phyloP scores from a whole-genome alignment of 495 filamentous ascomycete species.

The Aspergillus diversus region DNA sequence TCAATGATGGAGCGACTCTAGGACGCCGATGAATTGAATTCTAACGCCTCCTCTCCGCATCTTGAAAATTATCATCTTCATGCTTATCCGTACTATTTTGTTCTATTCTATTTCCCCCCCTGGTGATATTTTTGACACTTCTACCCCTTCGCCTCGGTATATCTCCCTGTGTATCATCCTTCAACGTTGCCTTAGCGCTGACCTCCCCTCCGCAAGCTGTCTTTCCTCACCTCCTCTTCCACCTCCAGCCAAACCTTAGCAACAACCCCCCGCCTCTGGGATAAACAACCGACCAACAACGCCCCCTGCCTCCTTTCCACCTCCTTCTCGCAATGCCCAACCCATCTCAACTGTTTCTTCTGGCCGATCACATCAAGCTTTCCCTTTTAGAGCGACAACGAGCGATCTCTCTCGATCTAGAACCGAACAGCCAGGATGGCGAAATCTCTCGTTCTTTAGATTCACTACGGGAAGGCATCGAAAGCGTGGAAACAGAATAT shows the following conservation, averaged over 20 bases:
- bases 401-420: slow-evolving; percentile 82
- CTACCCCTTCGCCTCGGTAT: slow-evolving; percentile 2
- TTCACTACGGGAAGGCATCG: slow-evolving; percentile 80
- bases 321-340: slow-evolving; percentile 54
- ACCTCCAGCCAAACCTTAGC: slow-evolving; percentile 5
- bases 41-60: neutral
- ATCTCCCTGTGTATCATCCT: slow-evolving; percentile 9
- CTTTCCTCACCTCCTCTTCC: slow-evolving; percentile 7
- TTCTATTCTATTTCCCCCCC: neutral
- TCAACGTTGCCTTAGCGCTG: slow-evolving; percentile 17
- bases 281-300: slow-evolving; percentile 3
- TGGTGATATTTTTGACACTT: neutral
- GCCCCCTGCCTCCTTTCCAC: slow-evolving; percentile 1
- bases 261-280: slow-evolving; percentile 4
- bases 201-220: slow-evolving; percentile 12
- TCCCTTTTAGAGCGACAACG: slow-evolving; percentile 81
- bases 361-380: slow-evolving; percentile 60
- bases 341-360: slow-evolving; percentile 56
- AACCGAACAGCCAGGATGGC: slow-evolving; percentile 82
- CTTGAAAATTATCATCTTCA: neutral
- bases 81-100: neutral
- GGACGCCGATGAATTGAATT: slow-evolving; percentile 7
- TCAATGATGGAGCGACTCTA: neutral
- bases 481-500: slow-evolving; percentile 70
- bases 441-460: slow-evolving; percentile 89